Base-by-base conservation (phyloP, 345 rosid species). In the Eucalyptus tenuipes region DNA sequence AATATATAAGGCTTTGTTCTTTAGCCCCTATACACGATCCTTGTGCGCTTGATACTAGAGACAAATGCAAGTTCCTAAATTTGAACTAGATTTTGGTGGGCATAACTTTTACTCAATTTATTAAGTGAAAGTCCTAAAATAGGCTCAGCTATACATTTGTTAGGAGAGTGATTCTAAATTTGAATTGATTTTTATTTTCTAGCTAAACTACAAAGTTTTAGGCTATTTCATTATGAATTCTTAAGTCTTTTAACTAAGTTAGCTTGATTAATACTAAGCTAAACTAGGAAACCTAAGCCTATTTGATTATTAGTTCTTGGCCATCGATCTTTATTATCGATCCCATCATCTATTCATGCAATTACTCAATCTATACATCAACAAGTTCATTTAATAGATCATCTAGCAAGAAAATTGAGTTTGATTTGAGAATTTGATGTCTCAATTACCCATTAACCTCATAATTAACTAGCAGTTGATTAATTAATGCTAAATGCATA, bases 31-130 rank as follows among this genome's bases (percentile, higher is more conserved):
- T 22, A 5, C n/a, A 57, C 0, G 29, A 57, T 57, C 13, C 14
- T 0, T 5, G 13, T 57, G 5, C 1, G 6, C 64, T 57, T 24
- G 29, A 57, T 1, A 1, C n/a, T 59, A 27, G 6, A 8, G 61
- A 55, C 61, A 49, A 49, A 13, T 49, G 50, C 50, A 49, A 18
- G 1, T 52, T 1, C 55, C 55, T 52, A 52, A 52, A 52, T 52
- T 52, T 52, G 55, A 52, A 4, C 7, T 52, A 52, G 24, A 52
- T 52, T 52, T 52, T 52, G 13, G n/a, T 2, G 7, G 29, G n/a
- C n/a, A 24, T 57, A 57, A 57, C 64, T 57, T 24, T 10, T 57
- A 24, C 13, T 57, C 64, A 11, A 24, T 10, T 10, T 57, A 57
- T 24, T 25, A 11, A 57, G 64, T 57, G 7, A 57, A 22, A 57